Conservation (phyloP, 805 yeast genomes). For the Yamadazyma endophytica region DNA sequence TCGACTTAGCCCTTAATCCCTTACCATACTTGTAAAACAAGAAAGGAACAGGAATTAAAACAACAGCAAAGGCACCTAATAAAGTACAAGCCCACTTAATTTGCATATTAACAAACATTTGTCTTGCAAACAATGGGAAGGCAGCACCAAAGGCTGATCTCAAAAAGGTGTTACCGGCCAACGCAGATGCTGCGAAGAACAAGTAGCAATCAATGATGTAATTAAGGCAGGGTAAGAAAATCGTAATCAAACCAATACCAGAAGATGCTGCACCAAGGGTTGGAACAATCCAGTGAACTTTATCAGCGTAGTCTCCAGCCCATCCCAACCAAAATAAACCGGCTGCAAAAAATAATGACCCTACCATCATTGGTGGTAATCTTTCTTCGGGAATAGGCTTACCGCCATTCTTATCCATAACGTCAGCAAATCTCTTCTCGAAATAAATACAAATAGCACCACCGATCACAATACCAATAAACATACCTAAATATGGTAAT, state of each 20-base stretch:
- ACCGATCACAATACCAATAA: conserved; percentile 64
- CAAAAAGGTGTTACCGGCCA: conserved; percentile 60
- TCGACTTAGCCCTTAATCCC: conserved; percentile 16
- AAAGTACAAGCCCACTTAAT: conserved; percentile 54
- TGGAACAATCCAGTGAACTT: conserved; percentile 77
- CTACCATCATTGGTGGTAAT: conserved; percentile 70
- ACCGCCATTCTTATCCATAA: conserved; percentile 50
- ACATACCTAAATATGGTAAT: conserved; percentile 75
- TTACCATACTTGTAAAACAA: conserved; percentile 50
- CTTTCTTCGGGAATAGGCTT: conserved; percentile 74
- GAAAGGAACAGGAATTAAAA: conserved; percentile 56
- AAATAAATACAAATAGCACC: conserved; percentile 47
- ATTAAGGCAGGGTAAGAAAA: conserved; percentile 57
- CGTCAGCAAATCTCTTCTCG: conserved; percentile 51
- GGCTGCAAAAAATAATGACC: conserved; percentile 65
- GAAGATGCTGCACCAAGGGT: conserved; percentile 40
- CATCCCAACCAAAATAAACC: conserved; percentile 87
- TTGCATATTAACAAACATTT: conserved; percentile 47
- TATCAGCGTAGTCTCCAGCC: conserved; percentile 72
- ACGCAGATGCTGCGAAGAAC: conserved; percentile 56
- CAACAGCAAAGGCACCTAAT: conserved; percentile 48
- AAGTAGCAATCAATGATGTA: conserved; percentile 61
- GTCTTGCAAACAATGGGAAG: conserved; percentile 56
- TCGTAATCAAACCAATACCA: conserved; percentile 47
- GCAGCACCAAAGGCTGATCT: conserved; percentile 58